Evolutionary conservation across 2,329 filamentous ascomycete species (phyloP), one percentile per base, ranked within the genome.

Genomic region (Botryotinia calthae): DNA sequence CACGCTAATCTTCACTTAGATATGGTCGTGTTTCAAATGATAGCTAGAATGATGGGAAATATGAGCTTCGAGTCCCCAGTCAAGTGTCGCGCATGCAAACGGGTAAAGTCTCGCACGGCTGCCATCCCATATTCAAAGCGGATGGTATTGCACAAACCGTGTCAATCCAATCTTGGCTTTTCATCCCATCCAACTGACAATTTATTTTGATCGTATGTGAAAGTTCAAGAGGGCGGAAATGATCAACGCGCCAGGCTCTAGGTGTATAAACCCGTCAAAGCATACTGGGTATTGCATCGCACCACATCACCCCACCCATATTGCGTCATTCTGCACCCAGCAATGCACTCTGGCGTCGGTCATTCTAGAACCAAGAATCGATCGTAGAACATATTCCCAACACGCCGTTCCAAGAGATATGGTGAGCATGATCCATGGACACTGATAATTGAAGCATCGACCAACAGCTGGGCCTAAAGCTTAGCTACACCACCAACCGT

Each of bases 101-200:
- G 18, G 44, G 34, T 31, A 42, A 42, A n/a, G 4, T 31, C 58
- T 63, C 68, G 68, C 69, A 71, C 69, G 46, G 59, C 59, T 64
- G n/a, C n/a, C 59, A 64, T 71, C 69, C 34, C 59, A 71, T 71
- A 37, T 56, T 56, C 69, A 70, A 61, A 61, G 67, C 67, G 25
- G 37, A 44, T 42, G 28, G 4, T 46, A 46, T 34, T 61, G 67
- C 54, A 61, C 54, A 44, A 8, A 46, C 28, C 40, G 67, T 34
- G 40, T 37, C 40, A 34, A 70, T 70, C 37, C 46, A 44, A 46
- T 44, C 67, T 61, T 61, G 54, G 54, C 42, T 28, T 40, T 46
- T 70, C 67, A 44, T 70, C 54, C 28, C 40, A 44, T 34, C 14
- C 44, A 44, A 44, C 7, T 61, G 34, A 56, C 37, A 42, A 56